phyloP scores from a whole-genome alignment of 768 basidiomycete species.

The Hygrocybe coccinea region DNA sequence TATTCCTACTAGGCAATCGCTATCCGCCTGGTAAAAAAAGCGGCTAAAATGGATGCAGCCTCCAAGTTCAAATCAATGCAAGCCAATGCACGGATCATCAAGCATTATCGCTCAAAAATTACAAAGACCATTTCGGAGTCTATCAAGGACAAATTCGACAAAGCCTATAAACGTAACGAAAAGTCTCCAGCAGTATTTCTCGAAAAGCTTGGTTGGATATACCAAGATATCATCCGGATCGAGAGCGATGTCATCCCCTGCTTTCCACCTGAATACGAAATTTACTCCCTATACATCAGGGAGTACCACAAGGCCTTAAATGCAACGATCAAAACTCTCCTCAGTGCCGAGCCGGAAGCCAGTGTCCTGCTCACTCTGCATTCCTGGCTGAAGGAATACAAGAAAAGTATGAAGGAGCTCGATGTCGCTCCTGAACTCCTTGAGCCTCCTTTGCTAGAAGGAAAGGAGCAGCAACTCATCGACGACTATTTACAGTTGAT shows the following conservation, averaged over 20 bases:
- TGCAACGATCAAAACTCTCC: conserved; percentile 61
- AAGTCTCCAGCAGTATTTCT: conserved; percentile 70
- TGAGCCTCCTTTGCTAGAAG: conserved; percentile 88
- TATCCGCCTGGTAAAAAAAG: conserved; percentile 90
- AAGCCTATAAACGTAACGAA: conserved; percentile 57
- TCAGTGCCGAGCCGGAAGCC: conserved; percentile 79
- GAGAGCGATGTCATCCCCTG: conserved; percentile 85
- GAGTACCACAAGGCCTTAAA: conserved; percentile 89
- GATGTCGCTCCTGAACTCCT: conserved; percentile 75
- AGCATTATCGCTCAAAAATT: conserved; percentile 91
- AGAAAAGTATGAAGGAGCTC: conserved; percentile 91
- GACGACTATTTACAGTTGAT: conserved; percentile 95
- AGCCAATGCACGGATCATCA: conserved; percentile 87
- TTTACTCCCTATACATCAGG: conserved; percentile 74
- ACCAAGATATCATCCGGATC: conserved; percentile 91
- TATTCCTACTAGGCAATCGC: conserved; percentile 69
- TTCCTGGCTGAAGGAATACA: conserved; percentile 95
- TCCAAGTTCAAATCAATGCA: conserved; percentile 91
- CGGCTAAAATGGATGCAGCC: conserved; percentile 87
- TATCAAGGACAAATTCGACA: conserved; percentile 66
- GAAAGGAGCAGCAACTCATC: conserved; percentile 88
- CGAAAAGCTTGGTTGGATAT: conserved; percentile 80
- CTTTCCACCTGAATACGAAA: conserved; percentile 90
- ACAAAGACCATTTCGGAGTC: conserved; percentile 74
- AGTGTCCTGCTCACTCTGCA: conserved; percentile 79